Conservation (phyloP, 176 grass and related monocot species). For the Cenchrus americanus region DNA sequence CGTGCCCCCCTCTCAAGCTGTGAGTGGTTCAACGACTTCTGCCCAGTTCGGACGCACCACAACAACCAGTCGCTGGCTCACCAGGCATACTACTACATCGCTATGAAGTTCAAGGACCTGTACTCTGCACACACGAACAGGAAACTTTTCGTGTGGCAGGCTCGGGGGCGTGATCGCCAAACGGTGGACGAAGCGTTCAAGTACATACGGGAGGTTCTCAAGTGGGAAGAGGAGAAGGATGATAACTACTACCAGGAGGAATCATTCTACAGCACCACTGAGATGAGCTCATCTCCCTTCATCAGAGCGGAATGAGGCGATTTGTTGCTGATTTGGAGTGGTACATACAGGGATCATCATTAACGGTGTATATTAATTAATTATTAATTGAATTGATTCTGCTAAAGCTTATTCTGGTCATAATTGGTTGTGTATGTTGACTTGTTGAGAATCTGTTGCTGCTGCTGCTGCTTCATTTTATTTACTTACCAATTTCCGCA, state of each 20-base stretch:
- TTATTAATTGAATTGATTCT: slow-evolving; percentile 25
- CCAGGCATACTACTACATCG: slow-evolving; percentile 84
- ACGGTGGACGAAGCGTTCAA: slow-evolving; percentile 83
- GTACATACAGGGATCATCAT: slow-evolving; percentile 13
- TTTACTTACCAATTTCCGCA: neutral
- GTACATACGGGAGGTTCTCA: slow-evolving; percentile 80
- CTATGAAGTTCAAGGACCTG: slow-evolving; percentile 88
- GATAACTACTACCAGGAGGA: slow-evolving; percentile 67
- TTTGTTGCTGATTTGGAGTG: slow-evolving; percentile 22
- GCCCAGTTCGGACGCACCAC: slow-evolving; percentile 63
- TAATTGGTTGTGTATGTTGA: neutral
- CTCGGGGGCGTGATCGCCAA: slow-evolving; percentile 57
- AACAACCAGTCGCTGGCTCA: slow-evolving; percentile 80
- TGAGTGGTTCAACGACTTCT: slow-evolving; percentile 89
- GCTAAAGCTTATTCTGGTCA: neutral
- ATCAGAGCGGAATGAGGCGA: slow-evolving; percentile 68
- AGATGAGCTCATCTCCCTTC: slow-evolving; percentile 81
- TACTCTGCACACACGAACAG: slow-evolving; percentile 61
- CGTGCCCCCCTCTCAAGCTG: slow-evolving; percentile 53
- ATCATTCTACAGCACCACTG: slow-evolving; percentile 92
- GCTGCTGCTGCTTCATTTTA: neutral
- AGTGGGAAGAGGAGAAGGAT: slow-evolving; percentile 88
- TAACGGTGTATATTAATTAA: slow-evolving; percentile 39
- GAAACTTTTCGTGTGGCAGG: slow-evolving; percentile 93
- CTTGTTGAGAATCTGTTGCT: neutral